phyloP scores from a whole-genome alignment of 2,329 filamentous ascomycete species.

The Emericellopsis atlantica region DNA sequence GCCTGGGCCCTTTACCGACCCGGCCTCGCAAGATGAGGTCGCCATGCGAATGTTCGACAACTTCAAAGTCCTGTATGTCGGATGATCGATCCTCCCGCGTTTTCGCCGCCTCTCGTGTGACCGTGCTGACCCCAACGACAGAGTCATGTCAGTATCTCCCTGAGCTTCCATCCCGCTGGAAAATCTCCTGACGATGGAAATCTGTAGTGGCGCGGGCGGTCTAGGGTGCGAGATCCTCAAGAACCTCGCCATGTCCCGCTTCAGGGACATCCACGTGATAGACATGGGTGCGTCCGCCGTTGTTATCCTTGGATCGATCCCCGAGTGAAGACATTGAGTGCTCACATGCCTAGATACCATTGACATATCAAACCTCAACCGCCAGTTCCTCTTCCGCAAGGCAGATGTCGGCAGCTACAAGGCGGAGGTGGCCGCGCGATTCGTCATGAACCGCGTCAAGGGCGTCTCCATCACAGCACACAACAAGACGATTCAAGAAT shows the following conservation, averaged over 20 bases:
- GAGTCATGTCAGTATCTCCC: slow-evolving; percentile 4
- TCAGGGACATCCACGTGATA: slow-evolving; percentile 95
- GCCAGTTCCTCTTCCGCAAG: slow-evolving; percentile 90
- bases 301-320: neutral
- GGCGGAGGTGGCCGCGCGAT: slow-evolving; percentile 81
- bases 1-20: slow-evolving; percentile 70
- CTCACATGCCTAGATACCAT: slow-evolving; percentile 60
- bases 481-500: slow-evolving; percentile 92
- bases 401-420: slow-evolving; percentile 88
- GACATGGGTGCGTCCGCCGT: slow-evolving; percentile 63
- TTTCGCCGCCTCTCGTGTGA: slow-evolving; percentile 3
- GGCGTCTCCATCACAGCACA: slow-evolving; percentile 89
- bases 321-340: too few relatives aligned
- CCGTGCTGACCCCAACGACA: slow-evolving; percentile 1
- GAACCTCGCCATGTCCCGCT: slow-evolving; percentile 87
- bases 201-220: slow-evolving; percentile 74
- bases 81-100: too few relatives aligned
- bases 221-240: slow-evolving; percentile 95
- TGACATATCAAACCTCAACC: slow-evolving; percentile 94
- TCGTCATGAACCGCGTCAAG: slow-evolving; percentile 80
- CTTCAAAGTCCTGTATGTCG: slow-evolving; percentile 61
- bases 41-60: slow-evolving; percentile 46
- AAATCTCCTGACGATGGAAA: neutral
- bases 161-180: neutral
- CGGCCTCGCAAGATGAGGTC: slow-evolving; percentile 38